Evolutionary conservation across 805 yeast genomes (phyloP), one percentile per base, ranked within the genome.

Genomic region (Cyberlindnera nakhonratchasimensis): DNA sequence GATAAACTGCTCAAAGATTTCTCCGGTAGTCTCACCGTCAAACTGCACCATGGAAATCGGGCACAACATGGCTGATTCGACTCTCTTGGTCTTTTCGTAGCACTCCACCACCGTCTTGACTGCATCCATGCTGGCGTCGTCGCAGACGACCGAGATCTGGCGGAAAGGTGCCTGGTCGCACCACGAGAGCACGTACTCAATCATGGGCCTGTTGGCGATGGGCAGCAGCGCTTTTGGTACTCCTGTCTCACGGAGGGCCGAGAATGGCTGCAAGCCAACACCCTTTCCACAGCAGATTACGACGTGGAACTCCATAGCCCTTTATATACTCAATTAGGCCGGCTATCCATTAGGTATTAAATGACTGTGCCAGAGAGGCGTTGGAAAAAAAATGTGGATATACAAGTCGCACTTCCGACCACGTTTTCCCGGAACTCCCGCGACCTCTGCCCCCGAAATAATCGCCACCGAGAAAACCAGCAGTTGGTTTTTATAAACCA

Each of bases 231-330:
- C 95, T 66, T 93, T 93, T 8, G 95, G 77, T 6, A 75, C 60
- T 14, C 93, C 90, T 2, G 83, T 70, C 13, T 77, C 73, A 37
- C 81, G 68, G 28, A 70, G 71, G 21, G 74, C 67, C 0, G 90
- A 75, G 48, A 91, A 77, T 0, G 98, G 98, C 13, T 77, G 61
- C 52, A 93, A 69, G 35, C 73, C 71, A 16, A 70, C 69, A 12
- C 98, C 98, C 39, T 76, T 79, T 2, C 98, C 98, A 66, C 98
- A 90, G 43, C 88, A 77, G 17, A 91, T 77, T 37, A 91, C 74
- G 1, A 96, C 97, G 58, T 90, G 96, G 60, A 89, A 84, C 65
- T 89, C 96, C 97, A 91, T 90, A 12, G 6, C 29, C n/a, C 29
- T 26, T 26, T 11, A 8, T 23, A 23, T 8, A 23, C 25, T 23